Evolutionary conservation across 164 flowering plant species (phyloP).

Genomic region (Litsea cubeba): DNA sequence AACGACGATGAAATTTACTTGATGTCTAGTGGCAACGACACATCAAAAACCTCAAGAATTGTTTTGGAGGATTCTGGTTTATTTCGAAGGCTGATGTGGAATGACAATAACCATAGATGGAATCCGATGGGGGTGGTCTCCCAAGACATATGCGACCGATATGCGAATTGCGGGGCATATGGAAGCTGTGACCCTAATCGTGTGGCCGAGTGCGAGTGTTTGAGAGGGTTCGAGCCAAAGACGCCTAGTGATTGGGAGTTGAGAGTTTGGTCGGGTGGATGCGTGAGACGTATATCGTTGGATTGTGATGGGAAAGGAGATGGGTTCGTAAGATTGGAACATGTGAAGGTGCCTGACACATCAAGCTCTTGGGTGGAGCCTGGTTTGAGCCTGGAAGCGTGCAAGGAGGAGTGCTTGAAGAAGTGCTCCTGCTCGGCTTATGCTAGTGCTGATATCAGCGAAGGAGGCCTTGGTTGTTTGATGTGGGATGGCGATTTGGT

Average conservation of each 20-base stretch:
- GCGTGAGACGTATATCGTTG: too few species aligned
- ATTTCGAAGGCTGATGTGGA: not conserved
- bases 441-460: slow-evolving; percentile 16
- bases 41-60: not conserved
- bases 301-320: too few species aligned
- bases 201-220: too few species aligned
- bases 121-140: not conserved
- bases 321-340: not conserved
- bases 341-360: slow-evolving; percentile 33
- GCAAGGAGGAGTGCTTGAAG: slow-evolving; percentile 25
- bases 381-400: slow-evolving; percentile 2
- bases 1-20: not conserved
- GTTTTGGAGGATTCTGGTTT: not conserved
- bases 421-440: slow-evolving; percentile 38
- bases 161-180: too few species aligned
- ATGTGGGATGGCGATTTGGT: slow-evolving; percentile 29
- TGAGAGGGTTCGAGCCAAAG: too few species aligned
- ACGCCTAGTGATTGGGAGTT: too few species aligned
- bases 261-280: too few species aligned
- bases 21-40: not conserved
- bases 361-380: not conserved
- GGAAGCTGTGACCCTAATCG: too few species aligned
- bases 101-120: not conserved
- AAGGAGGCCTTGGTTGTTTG: slow-evolving; percentile 8
- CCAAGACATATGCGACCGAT: too few species aligned